Conservation (phyloP, 768 basidiomycete genomes). For the Mrakia gelida region DNA sequence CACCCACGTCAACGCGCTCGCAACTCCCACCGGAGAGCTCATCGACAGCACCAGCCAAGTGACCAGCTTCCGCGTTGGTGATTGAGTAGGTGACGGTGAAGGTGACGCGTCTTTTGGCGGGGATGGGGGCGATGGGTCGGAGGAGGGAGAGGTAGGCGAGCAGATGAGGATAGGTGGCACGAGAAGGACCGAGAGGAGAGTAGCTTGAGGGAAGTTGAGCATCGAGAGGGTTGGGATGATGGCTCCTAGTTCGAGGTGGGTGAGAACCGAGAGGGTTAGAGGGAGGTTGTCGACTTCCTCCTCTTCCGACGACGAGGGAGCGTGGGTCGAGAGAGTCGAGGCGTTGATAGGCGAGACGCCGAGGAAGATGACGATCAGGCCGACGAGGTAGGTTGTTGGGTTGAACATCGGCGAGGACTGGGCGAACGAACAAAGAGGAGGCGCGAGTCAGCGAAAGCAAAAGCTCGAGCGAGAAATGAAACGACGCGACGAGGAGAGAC, state of each 20-base stretch:
- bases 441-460: neutral
- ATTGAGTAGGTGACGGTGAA: conserved; percentile 33
- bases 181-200: conserved; percentile 60
- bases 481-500: conserved; percentile 4
- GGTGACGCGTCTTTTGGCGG: neutral
- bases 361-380: neutral
- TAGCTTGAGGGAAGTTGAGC: conserved; percentile 89
- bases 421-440: neutral
- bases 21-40: conserved; percentile 33
- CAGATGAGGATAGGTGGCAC: conserved; percentile 56
- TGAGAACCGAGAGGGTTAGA: conserved; percentile 62
- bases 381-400: neutral
- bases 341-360: conserved; percentile 19
- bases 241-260: conserved; percentile 77
- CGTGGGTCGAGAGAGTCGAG: conserved; percentile 29
- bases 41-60: conserved; percentile 29
- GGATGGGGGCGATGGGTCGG: conserved; percentile 41
- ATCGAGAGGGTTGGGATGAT: conserved; percentile 80
- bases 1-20: conserved; percentile 54
- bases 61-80: conserved; percentile 5
- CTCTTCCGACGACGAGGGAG: conserved; percentile 21
- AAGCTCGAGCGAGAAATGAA: neutral
- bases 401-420: neutral
- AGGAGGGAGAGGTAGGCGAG: conserved; percentile 33
- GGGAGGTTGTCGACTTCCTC: conserved; percentile 40